phyloP scores from a whole-genome alignment of 805 yeast species.

The Ogataea philodendri region DNA sequence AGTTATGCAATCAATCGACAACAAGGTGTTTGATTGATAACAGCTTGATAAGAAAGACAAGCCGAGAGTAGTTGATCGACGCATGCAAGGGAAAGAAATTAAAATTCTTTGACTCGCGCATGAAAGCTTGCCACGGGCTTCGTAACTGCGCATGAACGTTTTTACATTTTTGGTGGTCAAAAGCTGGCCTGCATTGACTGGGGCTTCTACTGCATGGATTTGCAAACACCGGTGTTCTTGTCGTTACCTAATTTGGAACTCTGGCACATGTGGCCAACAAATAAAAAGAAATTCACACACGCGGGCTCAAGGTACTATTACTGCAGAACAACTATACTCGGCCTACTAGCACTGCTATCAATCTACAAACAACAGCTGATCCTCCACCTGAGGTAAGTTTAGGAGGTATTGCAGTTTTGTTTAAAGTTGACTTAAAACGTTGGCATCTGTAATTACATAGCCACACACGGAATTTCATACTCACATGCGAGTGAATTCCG shows the following conservation, averaged over 20 bases:
- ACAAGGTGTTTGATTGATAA: too few relatives aligned
- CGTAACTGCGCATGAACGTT: neutral
- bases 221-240: neutral
- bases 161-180: too few relatives aligned
- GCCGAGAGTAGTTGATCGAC: conserved; percentile 1
- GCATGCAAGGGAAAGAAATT: conserved; percentile 9
- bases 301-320: conserved; percentile 1
- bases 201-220: conserved; percentile 5
- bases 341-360: too few relatives aligned
- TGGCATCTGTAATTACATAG: too few relatives aligned
- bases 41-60: too few relatives aligned
- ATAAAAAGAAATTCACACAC: neutral
- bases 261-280: neutral
- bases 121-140: neutral
- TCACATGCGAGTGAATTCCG: too few relatives aligned
- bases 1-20: too few relatives aligned
- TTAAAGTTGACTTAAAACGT: neutral
- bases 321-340: neutral
- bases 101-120: conserved; percentile 2
- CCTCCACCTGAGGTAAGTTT: too few relatives aligned
- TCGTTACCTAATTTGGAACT: neutral
- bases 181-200: neutral
- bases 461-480: too few relatives aligned
- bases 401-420: neutral
- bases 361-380: neutral